Evolutionary conservation across 2,329 filamentous ascomycete species (phyloP).

Genomic region (Dactylellina leptospora): DNA sequence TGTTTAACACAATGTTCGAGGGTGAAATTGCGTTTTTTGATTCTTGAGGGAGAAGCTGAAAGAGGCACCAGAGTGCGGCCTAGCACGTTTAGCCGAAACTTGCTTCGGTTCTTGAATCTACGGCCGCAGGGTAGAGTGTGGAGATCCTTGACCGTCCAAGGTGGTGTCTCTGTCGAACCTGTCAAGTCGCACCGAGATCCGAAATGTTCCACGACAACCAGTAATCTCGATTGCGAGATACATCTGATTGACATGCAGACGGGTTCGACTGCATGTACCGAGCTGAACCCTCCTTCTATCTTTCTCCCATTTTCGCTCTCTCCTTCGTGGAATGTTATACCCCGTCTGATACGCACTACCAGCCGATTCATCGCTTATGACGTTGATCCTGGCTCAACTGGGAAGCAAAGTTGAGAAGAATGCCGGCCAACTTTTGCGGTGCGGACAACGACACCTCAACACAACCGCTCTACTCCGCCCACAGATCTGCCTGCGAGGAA

Average conservation of each 20-base stretch:
- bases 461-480: slow-evolving; percentile 1
- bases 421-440: not conserved
- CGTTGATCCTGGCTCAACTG: slow-evolving; percentile 6
- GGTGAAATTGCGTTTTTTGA: not conserved
- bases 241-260: not conserved
- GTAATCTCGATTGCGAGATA: not conserved
- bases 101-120: slow-evolving; percentile 13
- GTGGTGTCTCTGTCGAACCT: not conserved
- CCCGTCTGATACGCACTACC: not conserved
- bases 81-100: not conserved
- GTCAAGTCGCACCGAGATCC: not conserved
- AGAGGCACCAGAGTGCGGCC: not conserved
- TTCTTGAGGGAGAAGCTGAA: not conserved
- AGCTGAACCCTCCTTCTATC: slow-evolving; percentile 4
- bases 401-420: slow-evolving; percentile 22
- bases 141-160: no score
- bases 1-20: not conserved
- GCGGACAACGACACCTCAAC: slow-evolving; percentile 33
- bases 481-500: not conserved
- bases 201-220: not conserved
- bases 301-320: not conserved
- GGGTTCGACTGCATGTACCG: not conserved
- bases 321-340: not conserved
- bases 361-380: not conserved
- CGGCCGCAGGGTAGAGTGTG: not conserved